phyloP scores from a whole-genome alignment of 306 rosid species.

The Neltuma alba region DNA sequence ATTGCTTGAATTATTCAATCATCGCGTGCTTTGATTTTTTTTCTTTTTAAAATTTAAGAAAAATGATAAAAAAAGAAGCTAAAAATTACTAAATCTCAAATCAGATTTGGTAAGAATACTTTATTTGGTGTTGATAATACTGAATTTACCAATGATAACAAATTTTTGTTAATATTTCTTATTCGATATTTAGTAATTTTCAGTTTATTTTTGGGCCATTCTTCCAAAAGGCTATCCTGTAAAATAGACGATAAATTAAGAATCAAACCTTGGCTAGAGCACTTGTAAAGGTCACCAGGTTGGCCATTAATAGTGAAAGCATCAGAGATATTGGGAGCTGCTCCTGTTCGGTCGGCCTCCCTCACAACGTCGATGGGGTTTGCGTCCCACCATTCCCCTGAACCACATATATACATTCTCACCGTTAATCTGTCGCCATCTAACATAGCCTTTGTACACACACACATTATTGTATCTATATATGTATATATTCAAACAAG shows the following conservation, averaged over 20 bases:
- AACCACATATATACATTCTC: slow-evolving; percentile 11
- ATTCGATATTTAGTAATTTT: too few relatives aligned
- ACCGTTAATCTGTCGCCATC: slow-evolving; percentile 10
- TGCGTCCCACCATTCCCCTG: slow-evolving; percentile 97
- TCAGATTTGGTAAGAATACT: too few relatives aligned
- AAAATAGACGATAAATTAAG: not conserved
- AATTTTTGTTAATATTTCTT: too few relatives aligned
- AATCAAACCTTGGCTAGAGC: slow-evolving; percentile 69
- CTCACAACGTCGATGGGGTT: slow-evolving; percentile 79
- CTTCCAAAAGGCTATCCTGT: too few relatives aligned
- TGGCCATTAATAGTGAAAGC: slow-evolving; percentile 94
- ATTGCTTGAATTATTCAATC: slow-evolving; percentile 16
- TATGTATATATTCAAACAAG: too few relatives aligned
- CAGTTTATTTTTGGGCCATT: too few relatives aligned
- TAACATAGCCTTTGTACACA: not conserved
- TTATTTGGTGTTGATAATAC: too few relatives aligned
- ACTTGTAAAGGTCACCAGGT: slow-evolving; percentile 92
- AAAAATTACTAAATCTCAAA: too few relatives aligned
- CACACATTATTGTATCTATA: too few relatives aligned
- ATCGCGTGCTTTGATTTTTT: not conserved
- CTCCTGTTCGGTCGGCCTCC: slow-evolving; percentile 72
- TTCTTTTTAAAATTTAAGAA: too few relatives aligned
- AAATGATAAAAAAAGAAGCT: too few relatives aligned
- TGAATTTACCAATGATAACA: too few relatives aligned
- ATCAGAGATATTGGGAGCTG: slow-evolving; percentile 76